Evolutionary conservation across 75 land plant genomes (phyloP).

Genomic region (Chamaecyparis obtusa): DNA sequence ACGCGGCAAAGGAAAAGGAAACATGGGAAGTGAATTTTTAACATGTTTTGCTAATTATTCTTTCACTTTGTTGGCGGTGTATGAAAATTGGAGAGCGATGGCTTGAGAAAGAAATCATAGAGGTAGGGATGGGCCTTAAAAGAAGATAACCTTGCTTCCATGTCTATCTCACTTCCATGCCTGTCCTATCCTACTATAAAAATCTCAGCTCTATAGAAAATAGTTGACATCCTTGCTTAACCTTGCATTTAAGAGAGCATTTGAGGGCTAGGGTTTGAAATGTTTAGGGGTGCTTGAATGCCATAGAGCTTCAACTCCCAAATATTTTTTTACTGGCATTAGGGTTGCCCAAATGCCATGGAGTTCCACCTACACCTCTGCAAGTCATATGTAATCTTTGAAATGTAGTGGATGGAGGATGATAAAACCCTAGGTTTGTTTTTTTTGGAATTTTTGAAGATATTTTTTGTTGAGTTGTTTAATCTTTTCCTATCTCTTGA

Average conservation of each 20-base stretch:
- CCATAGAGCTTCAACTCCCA: conserved; percentile 17
- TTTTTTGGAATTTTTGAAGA: conserved; percentile 27
- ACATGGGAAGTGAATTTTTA: too few relatives aligned
- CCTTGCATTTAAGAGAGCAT: conserved; percentile 7
- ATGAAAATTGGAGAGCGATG: too few relatives aligned
- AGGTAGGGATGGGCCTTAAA: too few relatives aligned
- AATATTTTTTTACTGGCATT: background rate
- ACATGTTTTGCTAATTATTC: too few relatives aligned
- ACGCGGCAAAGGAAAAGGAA: too few relatives aligned
- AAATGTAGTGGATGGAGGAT: conserved; percentile 24
- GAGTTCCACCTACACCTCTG: background rate
- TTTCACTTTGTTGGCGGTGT: too few relatives aligned
- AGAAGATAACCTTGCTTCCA: too few relatives aligned
- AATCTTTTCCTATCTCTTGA: background rate
- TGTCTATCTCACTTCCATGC: conserved; percentile 42
- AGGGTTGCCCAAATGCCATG: too few relatives aligned
- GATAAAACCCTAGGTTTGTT: conserved; percentile 19
- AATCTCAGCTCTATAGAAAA: conserved; percentile 16
- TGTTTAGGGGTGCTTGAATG: conserved; percentile 26
- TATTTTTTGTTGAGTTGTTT: conserved; percentile 13
- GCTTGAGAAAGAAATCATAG: too few relatives aligned
- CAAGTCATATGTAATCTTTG: background rate
- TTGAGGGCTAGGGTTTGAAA: conserved; percentile 30
- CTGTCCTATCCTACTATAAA: conserved; percentile 14
- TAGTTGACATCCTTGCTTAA: conserved; percentile 14